Base-by-base conservation (phyloP, 2,329 filamentous ascomycete genomes). In the Diaporthe sp. region DNA sequence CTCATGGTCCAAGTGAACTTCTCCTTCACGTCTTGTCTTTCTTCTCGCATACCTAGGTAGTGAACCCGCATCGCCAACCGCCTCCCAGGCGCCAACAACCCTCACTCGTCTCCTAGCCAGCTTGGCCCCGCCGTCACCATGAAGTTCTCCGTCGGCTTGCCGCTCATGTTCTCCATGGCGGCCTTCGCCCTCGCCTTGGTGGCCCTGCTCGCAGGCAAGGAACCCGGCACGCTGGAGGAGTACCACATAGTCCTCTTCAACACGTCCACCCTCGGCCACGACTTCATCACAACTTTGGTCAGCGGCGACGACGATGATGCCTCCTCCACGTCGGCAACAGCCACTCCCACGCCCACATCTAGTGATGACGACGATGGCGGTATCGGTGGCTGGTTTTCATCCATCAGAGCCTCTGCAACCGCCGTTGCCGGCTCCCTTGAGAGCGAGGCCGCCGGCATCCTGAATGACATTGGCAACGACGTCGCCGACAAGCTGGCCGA, bases 211-310 rank as follows among this genome's bases (percentile, higher is more conserved):
- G 84, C 84, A 47, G 84, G 84, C 69, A 82, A 82, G 17, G 82
- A 82, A 5, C 80, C 81, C 6, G 78, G 81, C 33, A 81, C 82
- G 40, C 75, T 85, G 75, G 83, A 85, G 52, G 81, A 83, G 25
- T 84, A 82, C 75, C 82, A 85, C 50, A 80, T 86, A 45, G 80
- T 85, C 25, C 80, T 82, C 83, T 81, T 86, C 76, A 86, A 87
- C 79, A 84, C 84, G 66, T 85, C 84, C 28, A 78, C 79, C 17
- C 83, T 87, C 52, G 85, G 84, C 30, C 82, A 84, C 47, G 81
- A 85, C 66, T 81, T 84, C 52, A 77, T 86, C 47, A 78, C 80
- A 10, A 78, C 52, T 66, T 45, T 64, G 52, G 55, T 68, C 42
- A 45, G 30, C 28, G 50, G 22, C 33, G 60, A 74, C 22, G 55